phyloP scores from a whole-genome alignment of 2,329 filamentous ascomycete genomes.

The Cladosporium halotolerans region DNA sequence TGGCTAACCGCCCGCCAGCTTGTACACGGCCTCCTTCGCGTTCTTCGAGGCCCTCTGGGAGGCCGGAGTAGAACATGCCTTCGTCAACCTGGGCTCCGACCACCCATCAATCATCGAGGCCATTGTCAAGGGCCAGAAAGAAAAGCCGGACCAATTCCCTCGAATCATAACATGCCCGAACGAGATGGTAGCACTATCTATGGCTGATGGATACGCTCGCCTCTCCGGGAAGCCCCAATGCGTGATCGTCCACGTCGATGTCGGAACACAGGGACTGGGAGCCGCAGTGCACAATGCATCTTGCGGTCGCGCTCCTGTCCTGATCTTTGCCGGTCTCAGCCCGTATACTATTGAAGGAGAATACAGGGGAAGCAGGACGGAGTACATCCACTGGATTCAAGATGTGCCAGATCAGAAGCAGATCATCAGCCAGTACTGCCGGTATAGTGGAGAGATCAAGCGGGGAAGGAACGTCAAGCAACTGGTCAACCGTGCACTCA shows the following conservation, averaged over 20 bases:
- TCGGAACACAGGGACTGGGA: constrained; percentile 71
- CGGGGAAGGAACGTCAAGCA: constrained; percentile 82
- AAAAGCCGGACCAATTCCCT: constrained; percentile 59
- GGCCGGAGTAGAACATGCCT: constrained; percentile 54
- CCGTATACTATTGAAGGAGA: constrained; percentile 74
- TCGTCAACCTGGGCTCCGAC: constrained; percentile 64
- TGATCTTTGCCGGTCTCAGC: constrained; percentile 72
- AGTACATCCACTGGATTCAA: constrained; percentile 84
- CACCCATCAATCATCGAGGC: constrained; percentile 75
- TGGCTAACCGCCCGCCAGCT: background rate
- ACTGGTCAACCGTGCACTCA: constrained; percentile 76
- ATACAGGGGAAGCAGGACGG: constrained; percentile 67
- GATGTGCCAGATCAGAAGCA: constrained; percentile 76
- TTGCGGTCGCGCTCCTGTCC: constrained; percentile 64
- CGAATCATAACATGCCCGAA: constrained; percentile 74
- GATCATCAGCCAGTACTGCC: constrained; percentile 78
- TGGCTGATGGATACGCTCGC: constrained; percentile 75
- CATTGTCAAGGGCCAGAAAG: constrained; percentile 68
- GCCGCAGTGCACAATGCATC: constrained; percentile 76
- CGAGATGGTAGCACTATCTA: constrained; percentile 81
- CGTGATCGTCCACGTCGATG: constrained; percentile 75
- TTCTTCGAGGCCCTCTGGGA: constrained; percentile 80
- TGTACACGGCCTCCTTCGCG: constrained; percentile 70
- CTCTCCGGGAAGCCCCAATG: constrained; percentile 66
- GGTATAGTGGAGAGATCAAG: constrained; percentile 77